phyloP scores from a whole-genome alignment of 2,329 filamentous ascomycete genomes.

The Colletotrichum ledebouriae region DNA sequence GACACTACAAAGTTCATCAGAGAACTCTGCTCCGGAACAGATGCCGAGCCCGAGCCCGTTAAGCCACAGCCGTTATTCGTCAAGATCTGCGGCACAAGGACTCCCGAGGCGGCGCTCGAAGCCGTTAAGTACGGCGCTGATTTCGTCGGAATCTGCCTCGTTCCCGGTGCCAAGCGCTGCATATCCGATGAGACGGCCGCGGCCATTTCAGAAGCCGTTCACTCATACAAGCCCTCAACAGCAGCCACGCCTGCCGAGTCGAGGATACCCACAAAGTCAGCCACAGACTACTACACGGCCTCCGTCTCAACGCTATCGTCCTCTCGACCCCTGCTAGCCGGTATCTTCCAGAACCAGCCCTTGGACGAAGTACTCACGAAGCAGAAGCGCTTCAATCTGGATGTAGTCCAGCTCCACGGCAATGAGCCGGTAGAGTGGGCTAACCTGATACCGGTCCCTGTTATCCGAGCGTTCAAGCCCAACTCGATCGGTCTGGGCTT shows the following conservation, averaged over 20 bases:
- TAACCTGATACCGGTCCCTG: constrained; percentile 87
- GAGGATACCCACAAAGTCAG: constrained; percentile 49
- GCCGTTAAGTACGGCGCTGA: constrained; percentile 92
- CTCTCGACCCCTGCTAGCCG: constrained; percentile 82
- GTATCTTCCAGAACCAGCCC: constrained; percentile 94
- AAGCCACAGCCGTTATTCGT: constrained; percentile 72
- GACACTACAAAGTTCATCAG: constrained; percentile 87
- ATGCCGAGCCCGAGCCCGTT: constrained; percentile 52
- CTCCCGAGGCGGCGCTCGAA: constrained; percentile 80
- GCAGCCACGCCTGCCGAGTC: constrained; percentile 48
- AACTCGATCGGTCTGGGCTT: constrained; percentile 77
- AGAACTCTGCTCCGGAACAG: constrained; percentile 78
- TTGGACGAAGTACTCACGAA: constrained; percentile 84
- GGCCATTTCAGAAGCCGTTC: constrained; percentile 84
- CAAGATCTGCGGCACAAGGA: constrained; percentile 95
- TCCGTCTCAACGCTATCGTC: constrained; percentile 62
- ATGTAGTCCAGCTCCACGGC: constrained; percentile 94
- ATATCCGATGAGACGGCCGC: constrained; percentile 84
- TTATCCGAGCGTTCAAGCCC: constrained; percentile 88
- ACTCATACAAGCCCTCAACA: constrained; percentile 69
- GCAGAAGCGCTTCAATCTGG: constrained; percentile 81
- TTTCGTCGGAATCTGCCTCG: constrained; percentile 92
- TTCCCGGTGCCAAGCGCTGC: constrained; percentile 82
- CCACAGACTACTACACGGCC: constrained; percentile 79
- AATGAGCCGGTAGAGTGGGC: constrained; percentile 95